Percentiles rank a stretch among this genome's conserved stretches.
Evolutionary conservation across 441 rosid species (phyloP).

Genomic region (Syzygium syzygioides): DNA sequence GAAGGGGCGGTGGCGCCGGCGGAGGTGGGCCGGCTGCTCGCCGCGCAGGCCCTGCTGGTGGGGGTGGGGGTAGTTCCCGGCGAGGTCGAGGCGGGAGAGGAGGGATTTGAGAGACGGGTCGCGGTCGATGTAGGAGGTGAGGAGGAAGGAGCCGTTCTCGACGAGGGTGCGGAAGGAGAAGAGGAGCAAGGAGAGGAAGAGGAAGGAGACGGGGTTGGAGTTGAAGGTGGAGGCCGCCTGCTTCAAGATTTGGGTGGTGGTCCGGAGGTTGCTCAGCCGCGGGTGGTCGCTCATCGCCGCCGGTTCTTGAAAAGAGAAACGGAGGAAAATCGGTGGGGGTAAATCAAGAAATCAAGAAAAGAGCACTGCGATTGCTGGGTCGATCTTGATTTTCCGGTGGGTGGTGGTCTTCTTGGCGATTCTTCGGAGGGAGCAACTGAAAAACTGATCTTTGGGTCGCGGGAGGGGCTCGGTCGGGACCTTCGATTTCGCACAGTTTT

Average conservation of each 20-base stretch:
- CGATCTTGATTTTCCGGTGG: neutral
- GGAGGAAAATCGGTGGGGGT: neutral
- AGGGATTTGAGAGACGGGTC: constrained; percentile 80
- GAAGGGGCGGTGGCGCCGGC: constrained; percentile 63
- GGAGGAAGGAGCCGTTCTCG: constrained; percentile 54
- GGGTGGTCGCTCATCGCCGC: constrained; percentile 65
- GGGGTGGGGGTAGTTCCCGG: constrained; percentile 16
- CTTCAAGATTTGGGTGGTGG: constrained; percentile 52
- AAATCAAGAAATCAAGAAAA: neutral
- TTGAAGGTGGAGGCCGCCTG: constrained; percentile 40
- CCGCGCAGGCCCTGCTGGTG: constrained; percentile 16
- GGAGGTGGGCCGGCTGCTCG: constrained; percentile 13
- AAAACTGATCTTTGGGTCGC: neutral
- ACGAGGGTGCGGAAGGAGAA: constrained; percentile 75
- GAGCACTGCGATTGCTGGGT: neutral
- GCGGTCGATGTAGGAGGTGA: constrained; percentile 73
- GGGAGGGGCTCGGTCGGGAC: neutral
- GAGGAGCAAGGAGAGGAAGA: constrained; percentile 65
- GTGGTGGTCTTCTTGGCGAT: neutral
- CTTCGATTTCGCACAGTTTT: neutral
- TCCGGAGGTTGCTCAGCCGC: constrained; percentile 48
- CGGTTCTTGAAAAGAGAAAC: neutral
- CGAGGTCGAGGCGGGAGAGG: constrained; percentile 73
- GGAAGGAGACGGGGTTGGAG: constrained; percentile 47
- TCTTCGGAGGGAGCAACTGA: neutral